Evolutionary conservation across 2,329 filamentous ascomycete genomes (phyloP), one percentile per base, ranked within the genome.

Genomic region (Trichoderma sp.): DNA sequence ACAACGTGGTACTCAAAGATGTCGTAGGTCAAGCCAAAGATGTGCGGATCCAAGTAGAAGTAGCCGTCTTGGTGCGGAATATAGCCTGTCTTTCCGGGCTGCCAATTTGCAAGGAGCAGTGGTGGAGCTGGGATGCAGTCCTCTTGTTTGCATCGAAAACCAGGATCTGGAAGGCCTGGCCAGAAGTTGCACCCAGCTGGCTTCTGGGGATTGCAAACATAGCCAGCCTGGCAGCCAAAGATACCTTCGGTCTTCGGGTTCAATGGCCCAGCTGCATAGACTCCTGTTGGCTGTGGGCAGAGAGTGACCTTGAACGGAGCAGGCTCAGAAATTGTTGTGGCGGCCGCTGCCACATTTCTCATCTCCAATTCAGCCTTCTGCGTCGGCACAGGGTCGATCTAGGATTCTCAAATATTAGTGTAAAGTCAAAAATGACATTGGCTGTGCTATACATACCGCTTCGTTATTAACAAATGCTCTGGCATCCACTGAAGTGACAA

Each of bases 1-100:
- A 82, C 73, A 1, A 80, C 73, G 5, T 84, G 74, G 29, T 83
- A 78, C 24, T 83, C 81, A 70, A 91, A 92, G 21, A 92, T 88
- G 53, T 85, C 85, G 70, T 87, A 89, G 61, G 83, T 85, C 19
- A 92, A 80, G 5, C 89, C 89, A 69, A 92, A 92, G 0, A 83
- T 83, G 1, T 81, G 76, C 0, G 90, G 81, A 68, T 89, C 82
- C n/a, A 92, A 82, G 70, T 91, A 85, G 79, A 89, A 92, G 75
- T 91, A 92, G 4, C 84, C 87, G 14, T 72, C 71, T 4, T 74
- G 72, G 1, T 85, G 82, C 2, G 84, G 84, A 71, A 85, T 89
- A 74, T 86, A 88, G 19, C 78, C 72, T 0, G 85, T 87, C 55
- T 80, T 68, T 68, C 83, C 81, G 1, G 76, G 72, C 0, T 77